These are phyloP conservation scores for Vanderwaltozyma tropicalis DNA, from an alignment of 805 yeast genomes.

Conservation along the genomic window DNA sequence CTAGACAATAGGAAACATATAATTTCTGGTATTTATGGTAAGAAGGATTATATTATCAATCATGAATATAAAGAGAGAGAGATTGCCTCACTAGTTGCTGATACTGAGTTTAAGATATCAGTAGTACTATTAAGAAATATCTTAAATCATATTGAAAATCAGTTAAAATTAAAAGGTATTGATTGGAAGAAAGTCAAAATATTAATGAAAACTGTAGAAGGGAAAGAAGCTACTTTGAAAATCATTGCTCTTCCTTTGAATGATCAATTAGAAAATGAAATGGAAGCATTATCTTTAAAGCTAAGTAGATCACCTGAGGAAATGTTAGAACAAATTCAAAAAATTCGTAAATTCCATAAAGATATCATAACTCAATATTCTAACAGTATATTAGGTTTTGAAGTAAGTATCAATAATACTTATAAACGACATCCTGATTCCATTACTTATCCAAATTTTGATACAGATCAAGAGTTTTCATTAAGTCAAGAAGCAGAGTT, in stretches of 20 bases:
- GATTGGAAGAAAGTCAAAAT: conserved; percentile 18
- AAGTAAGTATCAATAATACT: conserved; percentile 28
- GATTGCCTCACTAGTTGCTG: conserved; percentile 39
- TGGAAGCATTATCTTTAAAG: conserved; percentile 6
- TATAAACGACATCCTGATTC: conserved; percentile 26
- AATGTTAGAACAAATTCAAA: conserved; percentile 9
- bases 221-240: conserved; percentile 22
- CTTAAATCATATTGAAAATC: conserved; percentile 29
- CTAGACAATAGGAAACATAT: conserved; percentile 10
- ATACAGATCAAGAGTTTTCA: conserved; percentile 32
- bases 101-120: conserved; percentile 55
- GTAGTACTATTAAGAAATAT: conserved; percentile 41
- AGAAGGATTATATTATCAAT: conserved; percentile 12
- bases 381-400: conserved; percentile 29
- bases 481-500: conserved; percentile 33
- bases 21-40: conserved; percentile 13
- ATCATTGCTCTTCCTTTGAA: conserved; percentile 29
- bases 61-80: conserved; percentile 16
- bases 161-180: conserved; percentile 10
- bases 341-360: conserved; percentile 10
- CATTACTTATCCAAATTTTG: conserved; percentile 14
- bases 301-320: conserved; percentile 4
- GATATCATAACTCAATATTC: conserved; percentile 10
- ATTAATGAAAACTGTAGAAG: conserved; percentile 14
- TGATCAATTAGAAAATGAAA: conserved; percentile 17